Evolutionary conservation across 805 yeast species (phyloP).

Genomic region (Clavispora santaluciae): DNA sequence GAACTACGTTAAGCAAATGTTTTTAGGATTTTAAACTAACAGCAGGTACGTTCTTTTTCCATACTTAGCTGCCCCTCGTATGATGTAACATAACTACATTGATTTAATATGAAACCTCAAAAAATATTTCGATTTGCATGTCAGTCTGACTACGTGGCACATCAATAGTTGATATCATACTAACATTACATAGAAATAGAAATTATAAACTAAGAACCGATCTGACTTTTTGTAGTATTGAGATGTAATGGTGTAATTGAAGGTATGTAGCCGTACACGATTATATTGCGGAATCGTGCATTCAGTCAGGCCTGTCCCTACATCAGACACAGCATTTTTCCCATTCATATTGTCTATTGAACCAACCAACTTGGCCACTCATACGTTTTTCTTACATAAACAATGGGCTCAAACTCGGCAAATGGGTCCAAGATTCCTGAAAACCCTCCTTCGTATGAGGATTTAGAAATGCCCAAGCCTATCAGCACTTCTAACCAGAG

Average conservation of each 20-base stretch:
- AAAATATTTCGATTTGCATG: constrained; percentile 36
- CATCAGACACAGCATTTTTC: too few relatives aligned
- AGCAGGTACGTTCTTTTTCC: constrained; percentile 6
- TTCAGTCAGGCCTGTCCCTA: not conserved
- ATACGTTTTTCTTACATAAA: too few relatives aligned
- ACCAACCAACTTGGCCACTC: too few relatives aligned
- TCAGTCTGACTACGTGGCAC: constrained; percentile 30
- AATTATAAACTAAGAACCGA: too few relatives aligned
- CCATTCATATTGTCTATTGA: too few relatives aligned
- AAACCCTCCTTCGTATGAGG: constrained; percentile 21
- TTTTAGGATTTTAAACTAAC: constrained; percentile 3
- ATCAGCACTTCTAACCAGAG: not conserved
- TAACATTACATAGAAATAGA: not conserved
- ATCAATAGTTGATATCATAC: not conserved
- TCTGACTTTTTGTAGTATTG: too few relatives aligned
- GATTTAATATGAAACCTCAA: constrained; percentile 23
- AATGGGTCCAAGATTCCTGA: constrained; percentile 3
- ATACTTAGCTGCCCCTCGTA: not conserved
- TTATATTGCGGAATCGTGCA: not conserved
- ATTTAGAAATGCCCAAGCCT: constrained; percentile 9
- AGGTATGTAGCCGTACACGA: not conserved
- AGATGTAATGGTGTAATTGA: not conserved
- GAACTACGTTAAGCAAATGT: constrained; percentile 15
- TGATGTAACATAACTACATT: constrained; percentile 13
- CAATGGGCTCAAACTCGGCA: not conserved